These are phyloP conservation scores for Lactuca saligna DNA, from an alignment of 129 eudicot genomes.

Conservation along the genomic window DNA sequence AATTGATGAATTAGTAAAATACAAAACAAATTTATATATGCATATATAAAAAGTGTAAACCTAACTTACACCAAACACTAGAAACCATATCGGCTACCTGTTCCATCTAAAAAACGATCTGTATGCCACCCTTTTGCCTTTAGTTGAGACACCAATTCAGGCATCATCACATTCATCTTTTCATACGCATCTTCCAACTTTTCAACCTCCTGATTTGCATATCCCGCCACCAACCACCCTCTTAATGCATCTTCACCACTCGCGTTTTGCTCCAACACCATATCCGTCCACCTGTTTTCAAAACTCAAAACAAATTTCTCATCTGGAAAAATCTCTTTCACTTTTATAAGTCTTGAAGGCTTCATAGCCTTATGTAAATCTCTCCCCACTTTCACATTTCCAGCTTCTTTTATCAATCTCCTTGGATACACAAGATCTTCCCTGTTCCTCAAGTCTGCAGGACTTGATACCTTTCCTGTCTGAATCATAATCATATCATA, in stretches of 20 bases:
- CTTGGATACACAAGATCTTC: conserved; percentile 91
- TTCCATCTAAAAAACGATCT: conserved; percentile 92
- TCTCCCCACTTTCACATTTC: conserved; percentile 40
- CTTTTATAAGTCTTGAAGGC: conserved; percentile 67
- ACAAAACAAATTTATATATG: background rate
- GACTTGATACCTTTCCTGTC: conserved; percentile 80
- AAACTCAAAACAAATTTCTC: conserved; percentile 67
- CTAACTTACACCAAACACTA: conserved; percentile 27
- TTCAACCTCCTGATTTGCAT: conserved; percentile 40
- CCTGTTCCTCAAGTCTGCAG: conserved; percentile 85
- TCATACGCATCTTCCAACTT: conserved; percentile 66
- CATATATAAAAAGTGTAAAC: conserved; percentile 17
- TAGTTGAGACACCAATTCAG: conserved; percentile 54
- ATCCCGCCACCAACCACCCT: conserved; percentile 66
- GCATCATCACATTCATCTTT: conserved; percentile 57
- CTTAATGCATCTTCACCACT: conserved; percentile 81
- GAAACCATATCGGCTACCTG: conserved; percentile 58
- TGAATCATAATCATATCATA: conserved; percentile 22
- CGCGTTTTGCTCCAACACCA: conserved; percentile 48
- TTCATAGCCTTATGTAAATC: conserved; percentile 54
- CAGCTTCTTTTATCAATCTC: conserved; percentile 59
- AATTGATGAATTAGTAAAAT: no score
- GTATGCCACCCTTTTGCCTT: conserved; percentile 96
- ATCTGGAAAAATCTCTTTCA: conserved; percentile 60
- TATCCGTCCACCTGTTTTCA: conserved; percentile 62